Percentiles rank a stretch among this genome's conserved stretches.
These are phyloP conservation scores for Pythium coloratum DNA, from an alignment of 352 stramenopile species.

Conservation along the genomic window DNA sequence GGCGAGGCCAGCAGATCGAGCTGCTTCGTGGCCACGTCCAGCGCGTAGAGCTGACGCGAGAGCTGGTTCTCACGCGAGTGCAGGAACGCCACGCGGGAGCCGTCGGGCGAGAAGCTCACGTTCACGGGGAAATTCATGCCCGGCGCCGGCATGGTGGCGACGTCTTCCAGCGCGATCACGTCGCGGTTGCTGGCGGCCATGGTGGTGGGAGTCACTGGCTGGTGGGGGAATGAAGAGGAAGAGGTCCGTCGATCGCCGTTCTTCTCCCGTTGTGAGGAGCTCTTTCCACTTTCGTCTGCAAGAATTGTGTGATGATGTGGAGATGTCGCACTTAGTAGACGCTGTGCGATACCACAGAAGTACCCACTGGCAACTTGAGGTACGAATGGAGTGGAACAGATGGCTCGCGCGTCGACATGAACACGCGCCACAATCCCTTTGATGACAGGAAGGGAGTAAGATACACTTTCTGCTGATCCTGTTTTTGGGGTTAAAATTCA, in stretches of 20 bases:
- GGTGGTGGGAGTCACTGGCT: background rate
- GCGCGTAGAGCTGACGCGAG: slow-evolving; percentile 81
- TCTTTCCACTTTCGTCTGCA: slow-evolving; percentile 8
- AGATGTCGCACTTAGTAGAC: slow-evolving; percentile 18
- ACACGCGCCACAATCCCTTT: slow-evolving; percentile 10
- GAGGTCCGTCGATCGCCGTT: background rate
- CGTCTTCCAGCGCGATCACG: slow-evolving; percentile 83
- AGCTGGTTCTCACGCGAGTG: slow-evolving; percentile 81
- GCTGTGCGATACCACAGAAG: background rate
- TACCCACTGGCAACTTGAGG: slow-evolving; percentile 17
- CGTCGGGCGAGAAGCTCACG: slow-evolving; percentile 85
- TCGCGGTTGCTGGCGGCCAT: slow-evolving; percentile 23
- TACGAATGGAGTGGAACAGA: slow-evolving; percentile 11
- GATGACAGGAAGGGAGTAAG: background rate
- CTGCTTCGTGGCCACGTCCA: slow-evolving; percentile 60
- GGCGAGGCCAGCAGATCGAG: slow-evolving; percentile 66
- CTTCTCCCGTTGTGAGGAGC: slow-evolving; percentile 5
- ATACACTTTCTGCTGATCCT: background rate
- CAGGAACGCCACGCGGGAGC: slow-evolving; percentile 83
- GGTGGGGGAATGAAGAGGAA: background rate
- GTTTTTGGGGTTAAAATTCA: no score
- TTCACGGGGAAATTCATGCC: slow-evolving; percentile 78
- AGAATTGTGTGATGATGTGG: slow-evolving; percentile 6
- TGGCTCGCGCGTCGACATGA: slow-evolving; percentile 4
- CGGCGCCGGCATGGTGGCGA: slow-evolving; percentile 85